Conservation (phyloP, 2,329 filamentous ascomycete species). For the Coleophoma cylindrospora region DNA sequence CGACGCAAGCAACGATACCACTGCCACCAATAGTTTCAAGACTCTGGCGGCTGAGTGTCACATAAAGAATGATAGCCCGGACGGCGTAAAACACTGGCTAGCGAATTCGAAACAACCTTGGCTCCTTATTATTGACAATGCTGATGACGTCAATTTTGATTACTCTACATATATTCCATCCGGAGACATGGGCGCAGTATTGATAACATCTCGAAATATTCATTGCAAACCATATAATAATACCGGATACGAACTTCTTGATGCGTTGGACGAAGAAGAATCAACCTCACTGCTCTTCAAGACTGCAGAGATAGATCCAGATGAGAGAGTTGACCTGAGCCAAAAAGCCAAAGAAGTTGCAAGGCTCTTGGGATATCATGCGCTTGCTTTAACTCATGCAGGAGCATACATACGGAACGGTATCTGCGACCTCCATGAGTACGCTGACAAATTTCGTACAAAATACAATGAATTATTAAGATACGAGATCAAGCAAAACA, state of each 20-base stretch:
- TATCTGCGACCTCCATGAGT: slow-evolving; percentile 9
- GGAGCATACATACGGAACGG: slow-evolving; percentile 13
- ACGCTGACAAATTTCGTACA: slow-evolving; percentile 4
- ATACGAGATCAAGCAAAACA: slow-evolving; percentile 3
- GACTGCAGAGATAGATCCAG: slow-evolving; percentile 5
- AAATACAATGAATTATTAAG: slow-evolving; percentile 4
- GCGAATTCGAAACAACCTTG: slow-evolving; percentile 17
- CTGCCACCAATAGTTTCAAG: slow-evolving; percentile 9
- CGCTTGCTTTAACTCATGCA: slow-evolving; percentile 26
- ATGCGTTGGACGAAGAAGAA: slow-evolving; percentile 20
- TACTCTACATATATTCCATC: slow-evolving; percentile 26
- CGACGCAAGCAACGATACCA: slow-evolving; percentile 9
- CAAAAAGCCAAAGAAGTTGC: slow-evolving; percentile 9
- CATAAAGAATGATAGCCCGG: not conserved
- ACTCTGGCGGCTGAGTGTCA: slow-evolving; percentile 11
- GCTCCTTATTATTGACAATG: slow-evolving; percentile 37
- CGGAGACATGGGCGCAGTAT: slow-evolving; percentile 26
- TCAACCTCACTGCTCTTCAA: slow-evolving; percentile 24
- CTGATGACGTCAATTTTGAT: slow-evolving; percentile 30
- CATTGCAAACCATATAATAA: slow-evolving; percentile 24
- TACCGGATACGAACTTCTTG: slow-evolving; percentile 19
- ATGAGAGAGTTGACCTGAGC: slow-evolving; percentile 11
- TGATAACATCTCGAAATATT: slow-evolving; percentile 33
- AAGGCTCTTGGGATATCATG: slow-evolving; percentile 19
- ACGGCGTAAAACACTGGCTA: slow-evolving; percentile 7